Evolutionary conservation across 2,329 filamentous ascomycete genomes (phyloP), one percentile per base, ranked within the genome.

Genomic region (Fusarium sp.): DNA sequence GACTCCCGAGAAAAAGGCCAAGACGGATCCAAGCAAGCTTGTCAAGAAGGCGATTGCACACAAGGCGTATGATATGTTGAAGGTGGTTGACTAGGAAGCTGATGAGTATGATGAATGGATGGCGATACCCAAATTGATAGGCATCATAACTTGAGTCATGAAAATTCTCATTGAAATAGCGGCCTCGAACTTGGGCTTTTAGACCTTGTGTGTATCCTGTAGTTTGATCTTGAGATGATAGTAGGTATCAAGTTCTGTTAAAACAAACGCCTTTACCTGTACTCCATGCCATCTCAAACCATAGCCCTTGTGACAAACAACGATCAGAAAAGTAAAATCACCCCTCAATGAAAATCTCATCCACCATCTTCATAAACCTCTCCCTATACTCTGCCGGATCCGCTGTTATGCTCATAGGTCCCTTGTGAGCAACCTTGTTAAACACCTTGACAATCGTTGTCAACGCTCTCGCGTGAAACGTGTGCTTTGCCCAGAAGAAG

Each of bases 401-500:
- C 1, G 89, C 88, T 0, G 89, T 92, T 50, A 92, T 90, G 57
- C 85, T 89, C 89, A 92, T 93, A 0, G 85, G 88, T 0, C 88
- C 89, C 65, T 88, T 82, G 3, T 81, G 77, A 29, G 84, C 85
- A 25, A 91, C 76, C 13, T 81, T 61, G 66, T 91, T 91, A 67
- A 87, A 90, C 0, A 81, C 75, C 44, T 83, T 83, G 55, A 92
- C 83, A 32, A 91, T 72, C 0, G 83, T 81, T 0, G 88, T 90
- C 82, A 92, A 84, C 1, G 84, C 78, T 71, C 82, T 84, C 1
- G 90, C 85, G 49, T 85, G 87, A 0, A 87, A 67, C 64, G 88
- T 88, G 73, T 91, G 88, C 73, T 89, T 90, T 0, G 88, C 85
- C 89, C 89, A 92, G 77, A 92, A 91, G 75, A 93, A 92, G 72